Percentiles rank a stretch among this genome's conserved stretches.
These are phyloP conservation scores for Nakaseomyces delphensis DNA, from an alignment of 1,139 yeast genomes.

Conservation along the genomic window DNA sequence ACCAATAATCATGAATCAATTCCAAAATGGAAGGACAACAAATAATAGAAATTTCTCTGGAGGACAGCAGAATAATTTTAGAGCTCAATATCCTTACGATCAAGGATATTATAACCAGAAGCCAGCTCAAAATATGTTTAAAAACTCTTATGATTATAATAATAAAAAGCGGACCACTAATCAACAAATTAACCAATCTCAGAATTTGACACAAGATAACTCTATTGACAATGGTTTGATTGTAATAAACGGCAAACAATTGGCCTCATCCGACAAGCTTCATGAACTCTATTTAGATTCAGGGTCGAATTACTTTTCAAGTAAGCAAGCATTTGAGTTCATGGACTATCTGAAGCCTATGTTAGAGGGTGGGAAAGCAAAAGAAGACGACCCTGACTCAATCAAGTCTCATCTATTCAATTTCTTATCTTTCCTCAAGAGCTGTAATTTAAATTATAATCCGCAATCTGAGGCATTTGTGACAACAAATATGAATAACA, in stretches of 20 bases:
- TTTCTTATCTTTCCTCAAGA: constrained; percentile 21
- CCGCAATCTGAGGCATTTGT: constrained; percentile 23
- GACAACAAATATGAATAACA: constrained; percentile 3
- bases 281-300: constrained; percentile 24
- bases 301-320: constrained; percentile 29
- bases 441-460: constrained; percentile 25
- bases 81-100: constrained; percentile 1
- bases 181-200: constrained; percentile 3
- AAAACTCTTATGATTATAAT: constrained; percentile 1
- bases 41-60: neutral
- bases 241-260: constrained; percentile 18
- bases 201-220: neutral
- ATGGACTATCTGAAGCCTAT: constrained; percentile 20
- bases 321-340: constrained; percentile 22
- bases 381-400: constrained; percentile 5
- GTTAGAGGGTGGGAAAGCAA: constrained; percentile 8
- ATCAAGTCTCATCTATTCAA: constrained; percentile 6
- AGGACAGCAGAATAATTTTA: neutral
- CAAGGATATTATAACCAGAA: neutral
- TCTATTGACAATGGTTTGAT: constrained; percentile 22
- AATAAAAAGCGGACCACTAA: neutral
- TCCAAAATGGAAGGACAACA: neutral
- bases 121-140: neutral
- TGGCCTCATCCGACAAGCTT: constrained; percentile 24
- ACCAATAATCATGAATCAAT: constrained; percentile 6